phyloP scores from a whole-genome alignment of 306 rosid genomes.

The Chamaecrista fasciculata region DNA sequence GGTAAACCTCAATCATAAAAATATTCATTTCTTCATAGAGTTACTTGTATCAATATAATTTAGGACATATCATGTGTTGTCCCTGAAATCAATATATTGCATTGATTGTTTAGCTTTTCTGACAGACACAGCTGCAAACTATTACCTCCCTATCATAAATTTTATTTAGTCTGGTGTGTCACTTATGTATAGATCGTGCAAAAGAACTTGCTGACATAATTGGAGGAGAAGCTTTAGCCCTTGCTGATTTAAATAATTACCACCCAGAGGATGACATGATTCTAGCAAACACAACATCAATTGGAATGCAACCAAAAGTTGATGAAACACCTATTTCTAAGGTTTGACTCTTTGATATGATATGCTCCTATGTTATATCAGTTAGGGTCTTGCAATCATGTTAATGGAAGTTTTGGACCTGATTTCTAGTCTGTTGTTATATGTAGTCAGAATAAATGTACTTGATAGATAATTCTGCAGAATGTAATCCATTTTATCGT shows the following conservation, averaged over 20 bases:
- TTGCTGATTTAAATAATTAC: slow-evolving; percentile 65
- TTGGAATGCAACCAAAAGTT: slow-evolving; percentile 94
- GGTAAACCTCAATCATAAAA: not conserved
- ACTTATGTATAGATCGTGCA: slow-evolving; percentile 64
- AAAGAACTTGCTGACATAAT: slow-evolving; percentile 71
- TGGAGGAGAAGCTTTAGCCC: slow-evolving; percentile 82
- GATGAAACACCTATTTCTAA: slow-evolving; percentile 82
- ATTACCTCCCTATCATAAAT: slow-evolving; percentile 4
- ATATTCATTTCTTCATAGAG: not conserved
- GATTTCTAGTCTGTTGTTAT: not conserved
- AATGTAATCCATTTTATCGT: not conserved
- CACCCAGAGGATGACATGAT: slow-evolving; percentile 88
- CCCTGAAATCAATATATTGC: slow-evolving; percentile 5
- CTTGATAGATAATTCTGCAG: not conserved
- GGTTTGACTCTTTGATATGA: slow-evolving; percentile 42
- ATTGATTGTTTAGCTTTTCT: slow-evolving; percentile 23
- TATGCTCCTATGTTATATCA: slow-evolving; percentile 11
- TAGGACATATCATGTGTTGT: not conserved
- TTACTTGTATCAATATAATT: not conserved
- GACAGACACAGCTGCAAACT: slow-evolving; percentile 17
- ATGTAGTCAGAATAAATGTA: not conserved
- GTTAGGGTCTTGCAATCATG: slow-evolving; percentile 11
- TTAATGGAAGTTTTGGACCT: slow-evolving; percentile 16
- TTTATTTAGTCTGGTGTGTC: slow-evolving; percentile 27
- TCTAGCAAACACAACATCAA: slow-evolving; percentile 89